phyloP scores from a whole-genome alignment of 1,139 yeast genomes.

The Lodderomyces theae region DNA sequence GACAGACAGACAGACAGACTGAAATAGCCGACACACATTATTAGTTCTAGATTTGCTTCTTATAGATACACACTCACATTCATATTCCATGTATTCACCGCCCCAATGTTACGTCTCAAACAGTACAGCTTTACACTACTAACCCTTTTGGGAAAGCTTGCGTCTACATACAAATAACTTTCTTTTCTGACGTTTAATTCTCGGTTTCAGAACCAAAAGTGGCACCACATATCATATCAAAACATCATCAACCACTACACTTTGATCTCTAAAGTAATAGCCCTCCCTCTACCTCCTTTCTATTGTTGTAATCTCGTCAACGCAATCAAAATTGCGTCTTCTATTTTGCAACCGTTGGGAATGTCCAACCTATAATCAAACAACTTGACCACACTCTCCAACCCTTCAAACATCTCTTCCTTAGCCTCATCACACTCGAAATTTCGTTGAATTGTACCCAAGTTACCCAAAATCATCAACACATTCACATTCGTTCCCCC shows the following conservation, averaged over 20 bases:
- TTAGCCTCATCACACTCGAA: conserved; percentile 43
- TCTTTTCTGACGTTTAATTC: too few relatives aligned
- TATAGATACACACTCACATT: too few relatives aligned
- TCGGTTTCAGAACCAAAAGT: too few relatives aligned
- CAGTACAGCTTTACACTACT: too few relatives aligned
- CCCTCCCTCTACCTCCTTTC: conserved; percentile 1
- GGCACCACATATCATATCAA: neutral
- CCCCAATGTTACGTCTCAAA: too few relatives aligned
- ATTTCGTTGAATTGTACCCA: conserved; percentile 52
- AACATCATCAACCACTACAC: too few relatives aligned
- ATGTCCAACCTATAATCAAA: conserved; percentile 63
- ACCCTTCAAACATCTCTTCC: conserved; percentile 21
- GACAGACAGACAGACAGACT: neutral
- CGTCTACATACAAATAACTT: too few relatives aligned
- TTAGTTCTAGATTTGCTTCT: conserved; percentile 6
- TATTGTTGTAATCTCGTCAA: conserved; percentile 38
- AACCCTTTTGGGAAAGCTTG: too few relatives aligned
- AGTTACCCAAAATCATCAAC: conserved; percentile 62
- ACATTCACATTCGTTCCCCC: conserved; percentile 11
- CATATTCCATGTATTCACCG: too few relatives aligned
- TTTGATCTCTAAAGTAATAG: neutral
- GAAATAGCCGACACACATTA: neutral
- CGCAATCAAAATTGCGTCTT: conserved; percentile 67
- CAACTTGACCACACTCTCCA: conserved; percentile 55
- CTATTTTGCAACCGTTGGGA: conserved; percentile 59